These are phyloP conservation scores for Aleurites moluccanus DNA, from an alignment of 441 rosid species.

Conservation along the genomic window DNA sequence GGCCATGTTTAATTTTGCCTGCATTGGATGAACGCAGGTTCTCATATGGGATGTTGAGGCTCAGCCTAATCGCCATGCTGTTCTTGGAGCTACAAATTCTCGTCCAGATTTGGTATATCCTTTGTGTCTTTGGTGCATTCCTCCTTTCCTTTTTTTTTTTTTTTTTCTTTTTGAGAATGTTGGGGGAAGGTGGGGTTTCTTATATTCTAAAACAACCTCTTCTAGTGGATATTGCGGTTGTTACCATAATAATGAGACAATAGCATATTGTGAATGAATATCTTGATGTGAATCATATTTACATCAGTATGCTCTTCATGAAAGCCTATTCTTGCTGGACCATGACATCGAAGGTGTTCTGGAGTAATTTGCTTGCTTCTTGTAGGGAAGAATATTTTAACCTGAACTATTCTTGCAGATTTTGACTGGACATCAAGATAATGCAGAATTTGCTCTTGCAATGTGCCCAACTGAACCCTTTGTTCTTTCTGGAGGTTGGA, in stretches of 20 bases:
- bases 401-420: constrained; percentile 51
- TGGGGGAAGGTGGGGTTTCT: background rate
- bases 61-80: constrained; percentile 97
- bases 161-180: background rate
- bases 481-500: constrained; percentile 98
- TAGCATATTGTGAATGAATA: background rate
- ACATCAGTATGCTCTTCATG: background rate
- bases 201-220: background rate
- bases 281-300: background rate
- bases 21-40: constrained; percentile 46
- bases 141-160: background rate
- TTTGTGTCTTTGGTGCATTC: constrained; percentile 10
- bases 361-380: background rate
- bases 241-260: background rate
- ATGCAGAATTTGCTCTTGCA: constrained; percentile 99
- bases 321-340: background rate
- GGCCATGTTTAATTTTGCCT: constrained; percentile 3
- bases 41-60: constrained; percentile 99
- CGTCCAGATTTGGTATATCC: constrained; percentile 87
- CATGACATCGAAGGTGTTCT: background rate
- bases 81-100: constrained; percentile 80
- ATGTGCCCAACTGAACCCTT: constrained; percentile 96
- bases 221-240: background rate
- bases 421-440: constrained; percentile 95
- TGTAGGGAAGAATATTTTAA: constrained; percentile 4